Conservation (phyloP, 1,284 basidiomycete genomes). For the Cutaneotrichosporon cyanovorans region DNA sequence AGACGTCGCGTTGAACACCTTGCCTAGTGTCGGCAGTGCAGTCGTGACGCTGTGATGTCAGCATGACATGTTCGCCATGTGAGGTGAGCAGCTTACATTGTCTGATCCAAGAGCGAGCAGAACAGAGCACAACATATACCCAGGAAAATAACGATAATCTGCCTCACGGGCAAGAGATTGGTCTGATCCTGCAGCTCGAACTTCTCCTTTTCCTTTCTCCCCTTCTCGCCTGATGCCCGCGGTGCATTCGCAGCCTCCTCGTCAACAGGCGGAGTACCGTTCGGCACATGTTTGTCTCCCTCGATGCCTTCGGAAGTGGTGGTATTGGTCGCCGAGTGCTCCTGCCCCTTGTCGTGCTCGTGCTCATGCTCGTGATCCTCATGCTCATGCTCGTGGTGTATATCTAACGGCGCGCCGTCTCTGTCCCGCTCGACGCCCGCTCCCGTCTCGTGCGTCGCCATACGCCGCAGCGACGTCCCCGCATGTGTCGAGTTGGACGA, state of each 20-base stretch:
- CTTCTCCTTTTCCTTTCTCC: constrained; percentile 20
- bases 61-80: constrained; percentile 52
- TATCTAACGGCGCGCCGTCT: constrained; percentile 6
- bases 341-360: not conserved
- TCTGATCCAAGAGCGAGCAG: constrained; percentile 51
- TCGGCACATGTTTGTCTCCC: not conserved
- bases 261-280: not conserved
- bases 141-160: constrained; percentile 56
- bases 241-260: constrained; percentile 4
- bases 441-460: constrained; percentile 43
- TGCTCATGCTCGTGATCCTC: constrained; percentile 1
- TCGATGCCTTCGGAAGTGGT: no score
- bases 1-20: constrained; percentile 57
- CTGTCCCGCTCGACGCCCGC: constrained; percentile 19
- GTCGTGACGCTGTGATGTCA: constrained; percentile 56
- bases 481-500: constrained; percentile 3
- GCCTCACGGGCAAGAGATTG: constrained; percentile 60
- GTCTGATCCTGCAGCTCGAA: constrained; percentile 59
- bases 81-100: constrained; percentile 15
- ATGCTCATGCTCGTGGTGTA: constrained; percentile 31
- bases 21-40: constrained; percentile 58
- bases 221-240: not conserved
- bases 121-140: constrained; percentile 50
- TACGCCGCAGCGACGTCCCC: constrained; percentile 23
- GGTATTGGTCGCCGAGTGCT: no score